Evolutionary conservation across 345 rosid genomes (phyloP).

Genomic region (Populus alba): DNA sequence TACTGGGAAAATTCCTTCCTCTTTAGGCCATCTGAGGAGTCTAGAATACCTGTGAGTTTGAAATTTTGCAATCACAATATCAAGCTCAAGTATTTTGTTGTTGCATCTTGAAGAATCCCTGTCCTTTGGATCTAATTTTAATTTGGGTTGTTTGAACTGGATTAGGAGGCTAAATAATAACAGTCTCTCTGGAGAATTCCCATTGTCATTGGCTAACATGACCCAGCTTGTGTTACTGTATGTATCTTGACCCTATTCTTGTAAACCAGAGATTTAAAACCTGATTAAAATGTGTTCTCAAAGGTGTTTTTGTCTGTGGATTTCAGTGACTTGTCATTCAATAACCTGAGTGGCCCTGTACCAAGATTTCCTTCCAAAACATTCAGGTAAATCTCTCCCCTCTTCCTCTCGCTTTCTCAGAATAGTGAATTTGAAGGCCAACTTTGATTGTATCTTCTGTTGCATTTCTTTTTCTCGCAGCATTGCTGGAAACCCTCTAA

Average conservation of each 20-base stretch:
- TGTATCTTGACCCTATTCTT: constrained; percentile 20
- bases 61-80: constrained; percentile 3
- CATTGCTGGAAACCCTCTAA: constrained; percentile 80
- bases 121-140: constrained; percentile 1
- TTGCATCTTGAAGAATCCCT: not conserved
- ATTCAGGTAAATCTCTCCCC: constrained; percentile 58
- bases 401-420: constrained; percentile 14
- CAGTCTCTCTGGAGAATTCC: constrained; percentile 69
- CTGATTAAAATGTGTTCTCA: not conserved
- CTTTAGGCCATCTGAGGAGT: constrained; percentile 58
- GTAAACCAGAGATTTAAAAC: not conserved
- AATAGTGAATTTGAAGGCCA: not conserved
- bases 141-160: constrained; percentile 6
- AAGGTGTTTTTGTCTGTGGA: constrained; percentile 4
- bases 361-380: constrained; percentile 88
- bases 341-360: constrained; percentile 84
- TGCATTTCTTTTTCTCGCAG: constrained; percentile 42
- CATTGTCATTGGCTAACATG: constrained; percentile 72
- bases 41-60: constrained; percentile 80
- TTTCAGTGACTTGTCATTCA: constrained; percentile 86
- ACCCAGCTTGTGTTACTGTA: constrained; percentile 90
- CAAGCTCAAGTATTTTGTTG: not conserved
- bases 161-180: constrained; percentile 91
- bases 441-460: not conserved
- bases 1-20: constrained; percentile 60